Conservation (phyloP, 2,329 filamentous ascomycete genomes). For the Apiospora marii region DNA sequence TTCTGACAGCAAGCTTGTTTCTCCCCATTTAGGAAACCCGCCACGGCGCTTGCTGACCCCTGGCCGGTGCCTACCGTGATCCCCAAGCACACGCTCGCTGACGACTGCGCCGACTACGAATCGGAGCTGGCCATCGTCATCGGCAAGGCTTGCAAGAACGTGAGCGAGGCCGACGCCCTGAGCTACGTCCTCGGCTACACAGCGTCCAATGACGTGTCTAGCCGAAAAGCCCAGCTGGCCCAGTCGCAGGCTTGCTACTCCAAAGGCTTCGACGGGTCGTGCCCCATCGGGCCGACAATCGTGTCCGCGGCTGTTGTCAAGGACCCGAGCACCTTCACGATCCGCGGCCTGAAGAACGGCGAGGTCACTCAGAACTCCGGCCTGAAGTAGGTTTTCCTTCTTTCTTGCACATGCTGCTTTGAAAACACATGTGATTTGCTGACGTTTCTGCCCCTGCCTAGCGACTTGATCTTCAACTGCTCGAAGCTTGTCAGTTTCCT, state of each 20-base stretch:
- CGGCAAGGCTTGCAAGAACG: constrained; percentile 58
- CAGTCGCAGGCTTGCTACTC: constrained; percentile 65
- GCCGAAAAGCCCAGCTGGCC: constrained; percentile 61
- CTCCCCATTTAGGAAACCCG: constrained; percentile 53
- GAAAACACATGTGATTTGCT: constrained; percentile 39
- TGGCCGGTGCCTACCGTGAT: constrained; percentile 60
- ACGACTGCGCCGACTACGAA: constrained; percentile 66
- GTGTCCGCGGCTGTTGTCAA: constrained; percentile 53
- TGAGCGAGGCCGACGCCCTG: constrained; percentile 62
- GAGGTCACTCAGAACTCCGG: constrained; percentile 56
- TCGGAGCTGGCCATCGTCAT: constrained; percentile 66
- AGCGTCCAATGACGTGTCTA: constrained; percentile 69
- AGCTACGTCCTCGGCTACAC: constrained; percentile 71
- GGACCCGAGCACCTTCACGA: constrained; percentile 49
- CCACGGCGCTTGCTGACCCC: constrained; percentile 61
- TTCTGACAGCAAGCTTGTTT: constrained; percentile 6
- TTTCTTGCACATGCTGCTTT: constrained; percentile 37
- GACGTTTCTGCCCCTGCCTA: constrained; percentile 44
- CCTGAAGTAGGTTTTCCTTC: constrained; percentile 35
- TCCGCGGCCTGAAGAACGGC: constrained; percentile 58
- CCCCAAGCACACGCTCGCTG: constrained; percentile 59
- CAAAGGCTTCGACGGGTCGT: constrained; percentile 65
- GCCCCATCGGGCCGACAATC: constrained; percentile 60
- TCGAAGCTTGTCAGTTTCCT: constrained; percentile 50
- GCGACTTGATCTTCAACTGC: constrained; percentile 37